Evolutionary conservation across 192 early-diverging fungal genomes (phyloP).

Genomic region (Mortierella alpina): DNA sequence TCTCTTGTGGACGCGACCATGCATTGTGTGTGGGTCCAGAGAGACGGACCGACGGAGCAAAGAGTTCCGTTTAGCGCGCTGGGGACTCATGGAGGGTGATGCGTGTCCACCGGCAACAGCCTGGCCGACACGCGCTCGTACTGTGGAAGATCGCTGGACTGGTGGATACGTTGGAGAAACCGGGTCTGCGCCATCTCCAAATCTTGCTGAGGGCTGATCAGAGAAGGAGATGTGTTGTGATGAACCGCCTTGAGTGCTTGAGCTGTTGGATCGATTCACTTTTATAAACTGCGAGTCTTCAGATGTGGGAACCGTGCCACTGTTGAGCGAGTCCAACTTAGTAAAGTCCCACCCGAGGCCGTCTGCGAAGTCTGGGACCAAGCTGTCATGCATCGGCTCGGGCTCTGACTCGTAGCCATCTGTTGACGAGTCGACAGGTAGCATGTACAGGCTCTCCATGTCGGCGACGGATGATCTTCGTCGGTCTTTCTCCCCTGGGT

Average conservation of each 20-base stretch:
- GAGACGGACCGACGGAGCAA: conserved; percentile 45
- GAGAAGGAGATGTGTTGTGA: background rate
- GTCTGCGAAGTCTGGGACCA: conserved; percentile 32
- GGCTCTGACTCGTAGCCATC: conserved; percentile 52
- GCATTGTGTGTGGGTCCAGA: conserved; percentile 46
- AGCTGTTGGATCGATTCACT: conserved; percentile 40
- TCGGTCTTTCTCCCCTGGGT: conserved; percentile 26
- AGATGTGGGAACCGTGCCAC: background rate
- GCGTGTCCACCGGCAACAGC: conserved; percentile 21
- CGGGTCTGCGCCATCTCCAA: too few species aligned
- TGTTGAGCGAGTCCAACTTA: conserved; percentile 29
- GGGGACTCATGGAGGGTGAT: conserved; percentile 32
- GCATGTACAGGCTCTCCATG: conserved; percentile 48
- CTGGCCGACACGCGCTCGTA: conserved; percentile 16
- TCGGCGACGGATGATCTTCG: conserved; percentile 41
- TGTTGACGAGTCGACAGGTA: conserved; percentile 25
- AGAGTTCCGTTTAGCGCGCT: conserved; percentile 38
- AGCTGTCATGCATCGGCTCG: conserved; percentile 11
- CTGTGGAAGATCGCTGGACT: conserved; percentile 10
- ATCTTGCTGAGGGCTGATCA: too few species aligned
- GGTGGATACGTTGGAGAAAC: background rate
- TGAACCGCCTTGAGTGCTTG: conserved; percentile 25
- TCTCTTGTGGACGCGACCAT: conserved; percentile 44
- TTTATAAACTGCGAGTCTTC: background rate
- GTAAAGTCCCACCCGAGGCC: conserved; percentile 48